Conservation (phyloP, 768 basidiomycete genomes). For the Suillus alpinus region DNA sequence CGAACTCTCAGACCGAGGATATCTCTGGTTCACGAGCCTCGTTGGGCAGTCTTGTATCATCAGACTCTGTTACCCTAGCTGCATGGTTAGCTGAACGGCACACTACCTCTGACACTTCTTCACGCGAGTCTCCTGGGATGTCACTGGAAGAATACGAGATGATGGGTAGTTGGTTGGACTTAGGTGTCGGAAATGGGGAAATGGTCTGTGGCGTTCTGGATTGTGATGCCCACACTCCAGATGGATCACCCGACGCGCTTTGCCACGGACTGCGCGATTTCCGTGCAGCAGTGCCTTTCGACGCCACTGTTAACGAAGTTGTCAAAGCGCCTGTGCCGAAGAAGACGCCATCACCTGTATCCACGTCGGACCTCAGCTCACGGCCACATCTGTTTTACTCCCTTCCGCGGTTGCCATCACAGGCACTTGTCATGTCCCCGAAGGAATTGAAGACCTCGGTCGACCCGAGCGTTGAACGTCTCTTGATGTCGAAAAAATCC, state of each 20-base stretch:
- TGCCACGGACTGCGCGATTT: constrained; percentile 15
- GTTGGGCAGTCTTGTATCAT: constrained; percentile 28
- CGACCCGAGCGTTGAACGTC: constrained; percentile 13
- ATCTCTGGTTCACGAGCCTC: constrained; percentile 21
- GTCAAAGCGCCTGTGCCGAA: constrained; percentile 8
- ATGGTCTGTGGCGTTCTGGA: constrained; percentile 29
- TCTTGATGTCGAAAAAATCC: constrained; percentile 15
- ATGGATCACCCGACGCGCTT: constrained; percentile 32
- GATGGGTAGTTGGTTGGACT: constrained; percentile 45
- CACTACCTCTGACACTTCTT: constrained; percentile 25
- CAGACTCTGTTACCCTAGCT: constrained; percentile 31
- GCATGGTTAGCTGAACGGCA: constrained; percentile 42
- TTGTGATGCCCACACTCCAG: constrained; percentile 29
- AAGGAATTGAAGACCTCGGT: constrained; percentile 13
- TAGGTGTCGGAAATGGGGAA: constrained; percentile 16
- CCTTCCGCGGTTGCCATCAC: constrained; percentile 24
- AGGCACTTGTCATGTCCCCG: constrained; percentile 14
- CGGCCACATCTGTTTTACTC: constrained; percentile 19
- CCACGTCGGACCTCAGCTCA: constrained; percentile 14
- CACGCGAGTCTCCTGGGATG: constrained; percentile 29
- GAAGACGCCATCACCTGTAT: constrained; percentile 7
- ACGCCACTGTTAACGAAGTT: constrained; percentile 14
- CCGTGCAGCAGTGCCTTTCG: constrained; percentile 25
- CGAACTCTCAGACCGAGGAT: constrained; percentile 9
- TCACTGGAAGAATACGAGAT: constrained; percentile 48